These are phyloP conservation scores for Ulota crispa DNA, from an alignment of 225 moss, liverwort and hornwort genomes.

Conservation along the genomic window DNA sequence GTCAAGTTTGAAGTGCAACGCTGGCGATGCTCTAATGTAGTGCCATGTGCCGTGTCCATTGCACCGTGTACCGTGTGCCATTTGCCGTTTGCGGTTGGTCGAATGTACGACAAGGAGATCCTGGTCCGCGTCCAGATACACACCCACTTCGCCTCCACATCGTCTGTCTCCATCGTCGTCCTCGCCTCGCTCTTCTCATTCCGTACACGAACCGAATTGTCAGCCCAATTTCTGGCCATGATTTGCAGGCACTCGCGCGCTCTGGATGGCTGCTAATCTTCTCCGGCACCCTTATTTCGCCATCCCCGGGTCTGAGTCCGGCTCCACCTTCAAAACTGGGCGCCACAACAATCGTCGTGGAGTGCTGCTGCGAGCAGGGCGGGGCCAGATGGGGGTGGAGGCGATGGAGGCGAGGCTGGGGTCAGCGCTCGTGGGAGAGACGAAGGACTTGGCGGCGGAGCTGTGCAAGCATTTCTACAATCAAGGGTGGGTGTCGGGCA, in stretches of 20 bases:
- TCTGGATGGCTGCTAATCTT: neutral
- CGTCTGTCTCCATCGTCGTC: neutral
- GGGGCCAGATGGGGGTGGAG: conserved; percentile 26
- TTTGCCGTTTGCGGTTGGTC: too few relatives aligned
- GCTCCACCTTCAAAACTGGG: neutral
- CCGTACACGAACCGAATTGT: neutral
- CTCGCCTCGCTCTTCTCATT: neutral
- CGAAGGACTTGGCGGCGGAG: conserved; percentile 83
- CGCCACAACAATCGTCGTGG: neutral
- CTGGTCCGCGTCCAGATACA: too few relatives aligned
- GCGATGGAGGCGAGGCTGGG: conserved; percentile 20
- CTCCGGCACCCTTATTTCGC: neutral
- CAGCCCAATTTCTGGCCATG: conserved; percentile 2
- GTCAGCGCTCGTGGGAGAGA: conserved; percentile 42
- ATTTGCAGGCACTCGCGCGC: neutral
- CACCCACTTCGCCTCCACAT: too few relatives aligned
- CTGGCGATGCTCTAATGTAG: too few relatives aligned
- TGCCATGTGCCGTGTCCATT: too few relatives aligned
- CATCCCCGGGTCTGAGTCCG: neutral
- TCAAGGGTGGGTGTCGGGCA: conserved; percentile 97
- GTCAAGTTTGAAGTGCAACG: too few relatives aligned
- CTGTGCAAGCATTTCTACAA: conserved; percentile 98
- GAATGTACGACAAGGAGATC: too few relatives aligned
- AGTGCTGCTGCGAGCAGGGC: neutral
- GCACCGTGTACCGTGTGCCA: too few relatives aligned